Evolutionary conservation across 352 stramenopile species (phyloP).

Genomic region (Thraustochytrium striatum): DNA sequence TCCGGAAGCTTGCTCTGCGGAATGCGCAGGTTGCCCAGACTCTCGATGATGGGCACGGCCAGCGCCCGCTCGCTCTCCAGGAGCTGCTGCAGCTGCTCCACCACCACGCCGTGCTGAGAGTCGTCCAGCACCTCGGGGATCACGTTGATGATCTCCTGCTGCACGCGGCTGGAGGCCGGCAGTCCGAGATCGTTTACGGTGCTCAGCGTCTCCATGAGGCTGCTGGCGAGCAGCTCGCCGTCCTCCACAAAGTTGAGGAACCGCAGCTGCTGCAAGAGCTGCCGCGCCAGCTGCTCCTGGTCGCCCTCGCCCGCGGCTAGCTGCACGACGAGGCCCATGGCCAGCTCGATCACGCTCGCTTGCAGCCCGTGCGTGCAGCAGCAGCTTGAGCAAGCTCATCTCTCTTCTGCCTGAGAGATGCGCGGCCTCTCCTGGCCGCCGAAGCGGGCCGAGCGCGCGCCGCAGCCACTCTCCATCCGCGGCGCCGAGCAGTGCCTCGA

Average conservation of each 20-base stretch:
- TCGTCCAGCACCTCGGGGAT: conserved; percentile 35
- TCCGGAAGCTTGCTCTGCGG: background rate
- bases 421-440: background rate
- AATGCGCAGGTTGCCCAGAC: conserved; percentile 24
- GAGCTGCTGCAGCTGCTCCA: conserved; percentile 7
- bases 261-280: conserved; percentile 22
- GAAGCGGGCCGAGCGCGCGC: background rate
- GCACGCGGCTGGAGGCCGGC: conserved; percentile 9
- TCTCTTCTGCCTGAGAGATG: too few species aligned
- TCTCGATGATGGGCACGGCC: conserved; percentile 40
- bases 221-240: conserved; percentile 10
- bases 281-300: conserved; percentile 1
- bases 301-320: conserved; percentile 8
- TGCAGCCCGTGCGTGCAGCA: conserved; percentile 13
- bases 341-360: background rate
- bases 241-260: conserved; percentile 46
- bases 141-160: conserved; percentile 37
- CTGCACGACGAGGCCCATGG: conserved; percentile 1
- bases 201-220: conserved; percentile 17
- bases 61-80: conserved; percentile 33
- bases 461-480: background rate
- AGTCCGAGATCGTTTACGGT: background rate
- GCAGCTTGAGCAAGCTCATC: conserved; percentile 9
- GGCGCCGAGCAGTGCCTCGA: conserved; percentile 12
- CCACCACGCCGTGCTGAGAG: conserved; percentile 9